A percentile compares a stretch with the other conserved stretches of the same genome.
Evolutionary conservation across 139 green algal genomes (phyloP).

Genomic region (Tetradesmus lagerheimii): DNA sequence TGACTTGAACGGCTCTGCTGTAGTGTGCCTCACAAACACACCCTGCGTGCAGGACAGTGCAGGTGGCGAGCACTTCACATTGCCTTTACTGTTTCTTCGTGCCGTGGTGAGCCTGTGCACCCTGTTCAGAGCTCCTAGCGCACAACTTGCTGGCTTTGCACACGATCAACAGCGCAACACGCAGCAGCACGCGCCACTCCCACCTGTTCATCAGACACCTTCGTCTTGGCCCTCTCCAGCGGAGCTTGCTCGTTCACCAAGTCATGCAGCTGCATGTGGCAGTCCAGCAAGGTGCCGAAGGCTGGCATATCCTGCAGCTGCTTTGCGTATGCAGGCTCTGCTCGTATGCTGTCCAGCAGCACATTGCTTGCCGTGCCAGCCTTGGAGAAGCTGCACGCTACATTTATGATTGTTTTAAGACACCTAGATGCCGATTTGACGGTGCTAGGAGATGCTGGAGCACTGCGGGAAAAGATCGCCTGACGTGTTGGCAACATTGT

Average conservation of each 20-base stretch:
- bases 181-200: neutral
- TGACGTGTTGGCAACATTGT: neutral
- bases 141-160: too few species aligned
- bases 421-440: neutral
- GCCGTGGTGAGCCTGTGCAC: too few species aligned
- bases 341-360: conserved; percentile 11
- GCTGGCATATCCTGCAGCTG: neutral
- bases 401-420: neutral
- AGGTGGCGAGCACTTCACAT: neutral
- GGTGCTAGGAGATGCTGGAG: neutral
- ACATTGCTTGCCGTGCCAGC: neutral
- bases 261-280: conserved; percentile 30
- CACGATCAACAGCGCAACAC: neutral
- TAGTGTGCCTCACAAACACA: neutral
- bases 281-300: neutral
- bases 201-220: neutral
- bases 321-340: neutral
- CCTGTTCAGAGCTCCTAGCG: too few species aligned
- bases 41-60: neutral
- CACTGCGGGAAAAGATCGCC: neutral
- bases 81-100: too few species aligned
- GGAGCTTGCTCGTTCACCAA: neutral
- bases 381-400: neutral
- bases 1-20: neutral
- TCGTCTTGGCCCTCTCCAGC: neutral